Percentiles rank a stretch among this genome's conserved stretches.
Conservation (phyloP, 73 alveolate genomes). For the Blepharisma stoltei region DNA sequence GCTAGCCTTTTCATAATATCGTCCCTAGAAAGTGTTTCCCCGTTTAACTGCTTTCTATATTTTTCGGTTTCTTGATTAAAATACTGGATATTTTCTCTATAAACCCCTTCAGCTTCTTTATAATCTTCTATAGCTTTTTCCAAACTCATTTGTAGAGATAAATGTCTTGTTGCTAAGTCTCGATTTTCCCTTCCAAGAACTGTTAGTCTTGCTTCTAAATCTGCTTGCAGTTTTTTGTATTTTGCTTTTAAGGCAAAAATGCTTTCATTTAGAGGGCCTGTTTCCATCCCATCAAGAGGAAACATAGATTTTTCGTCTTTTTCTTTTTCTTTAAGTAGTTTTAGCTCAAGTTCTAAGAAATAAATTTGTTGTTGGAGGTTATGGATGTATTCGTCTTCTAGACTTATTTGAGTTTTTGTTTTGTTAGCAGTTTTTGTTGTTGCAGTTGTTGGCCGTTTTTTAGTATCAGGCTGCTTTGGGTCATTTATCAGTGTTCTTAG, state of each 20-base stretch:
- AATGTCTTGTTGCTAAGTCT: background rate
- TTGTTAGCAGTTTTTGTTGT: background rate
- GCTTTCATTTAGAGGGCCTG: slow-evolving; percentile 1
- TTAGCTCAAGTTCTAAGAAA: slow-evolving; percentile 27
- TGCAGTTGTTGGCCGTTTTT: no score
- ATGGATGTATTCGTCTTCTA: slow-evolving; percentile 29
- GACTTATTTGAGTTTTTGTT: background rate
- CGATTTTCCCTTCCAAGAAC: background rate
- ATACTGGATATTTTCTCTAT: background rate
- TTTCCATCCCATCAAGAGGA: slow-evolving; percentile 19
- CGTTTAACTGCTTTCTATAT: background rate
- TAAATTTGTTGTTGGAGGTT: slow-evolving; percentile 22
- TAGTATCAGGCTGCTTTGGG: no score
- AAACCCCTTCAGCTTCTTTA: background rate
- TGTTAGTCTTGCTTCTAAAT: background rate
- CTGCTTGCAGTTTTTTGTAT: slow-evolving; percentile 12
- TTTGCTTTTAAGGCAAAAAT: slow-evolving; percentile 18
- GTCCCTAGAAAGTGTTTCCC: slow-evolving; percentile 2
- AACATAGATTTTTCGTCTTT: slow-evolving; percentile 18
- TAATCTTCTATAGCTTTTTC: slow-evolving; percentile 8
- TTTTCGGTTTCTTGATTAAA: background rate
- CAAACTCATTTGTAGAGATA: background rate
- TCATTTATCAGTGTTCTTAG: no score
- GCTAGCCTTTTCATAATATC: background rate
- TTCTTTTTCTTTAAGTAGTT: slow-evolving; percentile 21